Evolutionary conservation across 306 rosid species (phyloP), one percentile per base, ranked within the genome.

Genomic region (Prosopis cineraria): DNA sequence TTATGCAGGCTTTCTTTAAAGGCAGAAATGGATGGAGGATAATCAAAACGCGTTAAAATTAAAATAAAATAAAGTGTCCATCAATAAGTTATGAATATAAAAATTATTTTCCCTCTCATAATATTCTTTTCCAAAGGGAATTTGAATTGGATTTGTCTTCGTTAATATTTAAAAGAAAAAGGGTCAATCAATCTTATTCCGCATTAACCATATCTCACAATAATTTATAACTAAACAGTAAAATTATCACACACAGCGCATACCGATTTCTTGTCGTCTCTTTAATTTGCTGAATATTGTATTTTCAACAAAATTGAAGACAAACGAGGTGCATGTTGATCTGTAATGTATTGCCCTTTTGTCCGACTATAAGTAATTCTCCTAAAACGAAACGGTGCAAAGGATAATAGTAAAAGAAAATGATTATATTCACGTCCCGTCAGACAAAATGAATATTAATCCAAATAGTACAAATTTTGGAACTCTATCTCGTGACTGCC

Each of bases 401-500:
- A 65, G 55, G 56, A 44, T 81, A 74, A 72, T 47, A 40, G 65
- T 76, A 68, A 70, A 58, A 80, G 48, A 75, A 77, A 74, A 85
- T 79, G 80, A 87, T 86, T 79, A 48, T 55, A 78, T 63, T 11
- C 10, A 20, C 19, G 73, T 84, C 83, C 83, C 77, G 83, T 89
- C 83, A 86, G 79, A 83, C 81, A 91, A 79, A 81, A 64, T 77
- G 70, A 78, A 87, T 78, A 80, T 82, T 60, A 80, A 82, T 69
- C 67, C 52, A 78, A 86, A 87, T 45, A 84, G 92, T 86, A 68
- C 62, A 70, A 79, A 72, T 62, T 87, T 91, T 89, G 92, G 91
- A 91, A 91, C 84, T 76, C 78, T 48, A 76, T 88, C 93, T 89
- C 93, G 97, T 91, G 97, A 91, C 88, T 70, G 25, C 33, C 74